Evolutionary conservation across 345 rosid genomes (phyloP), one percentile per base, ranked within the genome.

Genomic region (Ceriops decandra): DNA sequence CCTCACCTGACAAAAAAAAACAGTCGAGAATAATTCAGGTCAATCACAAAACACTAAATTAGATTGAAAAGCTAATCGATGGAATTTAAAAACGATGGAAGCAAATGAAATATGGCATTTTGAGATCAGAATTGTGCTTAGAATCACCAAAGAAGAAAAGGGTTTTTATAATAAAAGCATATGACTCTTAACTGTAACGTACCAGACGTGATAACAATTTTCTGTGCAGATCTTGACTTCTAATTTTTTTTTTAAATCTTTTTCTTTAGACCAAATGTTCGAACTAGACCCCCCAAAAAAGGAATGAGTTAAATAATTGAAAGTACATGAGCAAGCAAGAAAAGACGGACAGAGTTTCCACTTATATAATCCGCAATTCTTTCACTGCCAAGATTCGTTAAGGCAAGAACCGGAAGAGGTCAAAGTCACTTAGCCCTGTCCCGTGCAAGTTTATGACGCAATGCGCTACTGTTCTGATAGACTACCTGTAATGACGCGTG

Each of bases 1-100:
- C 69, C 30, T 52, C 33, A 31, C 82, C 86, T 80, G 84, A 72
- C 32, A 28, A 35, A 35, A 35, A 10, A 38, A 42, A 33, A 42
- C 13, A 42, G 72, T 47, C 19, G 16, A 76, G 52, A 57, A 63
- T 9, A 64, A 76, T 57, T 64, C 60, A 63, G 76, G n/a, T 71
- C 76, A 75, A 71, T 20, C 10, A 28, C 31, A n/a, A 63, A 5
- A 64, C 20, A 42, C 52, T 11, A 3, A 57, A 22, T 57, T 9
- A 36, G 36, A 68, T 22, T 54, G 17, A 13, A 69, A 74, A 70
- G 10, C 15, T 36, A 26, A 11, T 31, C 5, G 38, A 7, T 38
- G 52, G 20, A 15, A 58, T 16, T 3, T 42, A 67, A 54, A 5
- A 57, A 57, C 17, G 10, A 7, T 1, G 7, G 46, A 38, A 11